These are phyloP conservation scores for Pulveroboletus ravenelii DNA, from an alignment of 768 basidiomycete species.

Conservation along the genomic window DNA sequence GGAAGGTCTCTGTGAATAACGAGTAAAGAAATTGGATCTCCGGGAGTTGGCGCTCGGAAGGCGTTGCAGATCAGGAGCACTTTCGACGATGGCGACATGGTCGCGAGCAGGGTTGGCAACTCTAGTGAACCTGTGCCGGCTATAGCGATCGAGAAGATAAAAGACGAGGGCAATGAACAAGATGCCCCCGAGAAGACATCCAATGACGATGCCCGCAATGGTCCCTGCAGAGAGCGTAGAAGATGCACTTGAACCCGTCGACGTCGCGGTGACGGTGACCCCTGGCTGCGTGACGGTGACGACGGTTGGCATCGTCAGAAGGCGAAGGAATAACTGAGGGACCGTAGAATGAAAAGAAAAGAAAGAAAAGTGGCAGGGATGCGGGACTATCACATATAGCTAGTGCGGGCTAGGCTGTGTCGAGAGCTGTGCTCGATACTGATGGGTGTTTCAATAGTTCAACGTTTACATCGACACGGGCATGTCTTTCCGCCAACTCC, in stretches of 20 bases:
- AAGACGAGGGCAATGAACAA: constrained; percentile 11
- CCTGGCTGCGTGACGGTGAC: constrained; percentile 5
- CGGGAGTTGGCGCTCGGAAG: neutral
- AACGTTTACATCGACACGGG: too few relatives aligned
- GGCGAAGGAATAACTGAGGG: too few relatives aligned
- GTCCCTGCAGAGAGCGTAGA: constrained; percentile 5
- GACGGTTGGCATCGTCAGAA: constrained; percentile 11
- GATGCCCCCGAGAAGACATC: constrained; percentile 9
- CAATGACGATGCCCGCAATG: constrained; percentile 23
- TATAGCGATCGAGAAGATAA: constrained; percentile 10
- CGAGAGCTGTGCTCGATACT: neutral
- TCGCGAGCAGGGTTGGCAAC: constrained; percentile 12
- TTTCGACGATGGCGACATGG: neutral
- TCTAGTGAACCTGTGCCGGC: constrained; percentile 11
- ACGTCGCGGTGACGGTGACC: neutral
- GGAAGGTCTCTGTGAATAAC: constrained; percentile 14
- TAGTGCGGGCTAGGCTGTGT: constrained; percentile 4
- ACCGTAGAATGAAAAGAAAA: too few relatives aligned
- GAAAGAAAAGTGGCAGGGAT: neutral
- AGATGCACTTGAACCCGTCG: neutral
- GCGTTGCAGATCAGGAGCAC: neutral
- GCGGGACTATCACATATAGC: neutral
- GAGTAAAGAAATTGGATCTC: neutral
- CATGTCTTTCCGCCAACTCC: neutral
- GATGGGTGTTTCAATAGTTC: too few relatives aligned